A percentile compares a stretch with the other conserved stretches of the same genome.
phyloP scores from a whole-genome alignment of 2,329 filamentous ascomycete species.

The Aspergillus nomiae region DNA sequence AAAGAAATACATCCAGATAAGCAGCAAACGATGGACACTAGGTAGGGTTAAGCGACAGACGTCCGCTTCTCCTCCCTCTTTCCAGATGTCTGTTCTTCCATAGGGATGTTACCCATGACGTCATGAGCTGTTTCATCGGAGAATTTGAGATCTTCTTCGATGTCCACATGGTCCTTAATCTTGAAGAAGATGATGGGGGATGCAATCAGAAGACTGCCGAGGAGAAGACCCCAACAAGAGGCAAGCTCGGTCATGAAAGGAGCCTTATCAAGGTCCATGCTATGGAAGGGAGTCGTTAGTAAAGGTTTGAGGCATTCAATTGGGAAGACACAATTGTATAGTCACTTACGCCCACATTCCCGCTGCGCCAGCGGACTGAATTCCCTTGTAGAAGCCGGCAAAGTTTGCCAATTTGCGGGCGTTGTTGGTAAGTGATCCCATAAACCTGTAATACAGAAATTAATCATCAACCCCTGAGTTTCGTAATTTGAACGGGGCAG shows the following conservation, averaged over 20 bases:
- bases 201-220: conserved; percentile 73
- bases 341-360: conserved; percentile 48
- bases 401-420: conserved; percentile 89
- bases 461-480: not conserved
- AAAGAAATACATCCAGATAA: not conserved
- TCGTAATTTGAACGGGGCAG: not conserved
- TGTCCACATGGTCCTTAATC: conserved; percentile 76
- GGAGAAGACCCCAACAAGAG: conserved; percentile 74
- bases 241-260: conserved; percentile 74
- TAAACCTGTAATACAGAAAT: conserved; percentile 61
- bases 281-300: conserved; percentile 58
- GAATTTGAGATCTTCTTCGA: conserved; percentile 82
- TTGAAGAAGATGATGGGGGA: conserved; percentile 76
- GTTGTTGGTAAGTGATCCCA: conserved; percentile 92
- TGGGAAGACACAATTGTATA: not conserved
- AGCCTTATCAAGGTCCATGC: conserved; percentile 64
- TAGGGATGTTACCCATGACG: conserved; percentile 47
- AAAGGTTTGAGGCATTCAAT: not conserved
- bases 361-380: conserved; percentile 83
- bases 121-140: conserved; percentile 80
- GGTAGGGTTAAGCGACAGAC: conserved; percentile 4
- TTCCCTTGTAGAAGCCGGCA: conserved; percentile 85
- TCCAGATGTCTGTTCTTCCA: conserved; percentile 19
- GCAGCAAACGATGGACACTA: not conserved
- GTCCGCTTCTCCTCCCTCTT: conserved; percentile 20